Conservation (phyloP, 2,329 filamentous ascomycete species). For the Colletotrichum salicis region DNA sequence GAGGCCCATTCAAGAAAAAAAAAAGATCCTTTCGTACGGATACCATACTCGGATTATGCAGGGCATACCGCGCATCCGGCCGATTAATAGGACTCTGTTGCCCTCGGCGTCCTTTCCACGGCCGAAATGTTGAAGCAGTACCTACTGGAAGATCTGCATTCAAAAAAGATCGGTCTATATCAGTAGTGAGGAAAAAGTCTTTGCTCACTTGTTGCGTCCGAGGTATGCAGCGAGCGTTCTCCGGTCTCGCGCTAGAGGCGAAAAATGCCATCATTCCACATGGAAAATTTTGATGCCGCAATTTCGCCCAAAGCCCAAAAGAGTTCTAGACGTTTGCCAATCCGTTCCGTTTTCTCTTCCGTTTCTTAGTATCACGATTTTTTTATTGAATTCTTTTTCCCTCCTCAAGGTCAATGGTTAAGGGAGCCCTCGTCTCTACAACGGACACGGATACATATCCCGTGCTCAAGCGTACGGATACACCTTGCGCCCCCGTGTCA, state of each 20-base stretch:
- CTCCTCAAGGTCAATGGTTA: too few species aligned
- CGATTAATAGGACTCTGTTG: not conserved
- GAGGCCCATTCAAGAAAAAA: not conserved
- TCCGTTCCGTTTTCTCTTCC: not conserved
- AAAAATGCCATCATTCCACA: constrained; percentile 5
- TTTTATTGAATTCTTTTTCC: not conserved
- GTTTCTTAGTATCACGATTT: not conserved
- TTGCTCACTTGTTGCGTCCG: not conserved
- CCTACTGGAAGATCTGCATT: not conserved
- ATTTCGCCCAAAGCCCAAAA: not conserved
- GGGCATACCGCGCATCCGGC: not conserved
- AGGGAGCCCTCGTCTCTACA: not conserved
- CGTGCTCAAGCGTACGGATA: not conserved
- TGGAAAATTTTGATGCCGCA: not conserved
- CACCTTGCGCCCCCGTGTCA: constrained; percentile 14
- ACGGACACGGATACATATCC: not conserved
- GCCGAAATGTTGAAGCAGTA: not conserved
- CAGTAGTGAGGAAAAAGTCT: not conserved
- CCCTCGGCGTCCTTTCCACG: not conserved
- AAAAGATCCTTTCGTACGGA: not conserved
- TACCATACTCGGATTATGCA: not conserved
- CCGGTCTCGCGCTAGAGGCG: not conserved
- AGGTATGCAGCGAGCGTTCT: not conserved
- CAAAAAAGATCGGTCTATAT: not conserved
- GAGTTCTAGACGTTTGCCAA: not conserved